Percentiles rank a stretch among this genome's conserved stretches.
phyloP scores from a whole-genome alignment of 2,329 filamentous ascomycete genomes.

The Pyricularia sp. region DNA sequence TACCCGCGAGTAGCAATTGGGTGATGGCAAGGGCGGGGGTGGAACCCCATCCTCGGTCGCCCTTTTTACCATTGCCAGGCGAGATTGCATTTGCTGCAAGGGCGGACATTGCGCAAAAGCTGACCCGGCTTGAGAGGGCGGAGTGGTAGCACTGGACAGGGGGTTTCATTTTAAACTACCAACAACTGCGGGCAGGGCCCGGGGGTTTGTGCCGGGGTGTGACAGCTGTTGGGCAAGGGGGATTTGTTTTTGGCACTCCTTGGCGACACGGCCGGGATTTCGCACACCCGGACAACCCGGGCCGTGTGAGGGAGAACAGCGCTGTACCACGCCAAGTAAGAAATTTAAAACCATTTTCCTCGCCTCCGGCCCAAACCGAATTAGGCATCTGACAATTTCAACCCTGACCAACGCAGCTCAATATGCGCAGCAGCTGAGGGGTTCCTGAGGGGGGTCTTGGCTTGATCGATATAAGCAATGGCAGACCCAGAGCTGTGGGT shows the following conservation, averaged over 20 bases:
- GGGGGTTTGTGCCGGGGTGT: neutral
- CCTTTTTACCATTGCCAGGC: neutral
- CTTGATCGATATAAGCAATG: neutral
- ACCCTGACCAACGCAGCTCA: neutral
- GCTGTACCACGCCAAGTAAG: neutral
- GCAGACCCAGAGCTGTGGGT: neutral
- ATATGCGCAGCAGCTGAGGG: neutral
- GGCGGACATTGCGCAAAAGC: neutral
- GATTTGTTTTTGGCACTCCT: neutral
- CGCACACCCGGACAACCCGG: neutral
- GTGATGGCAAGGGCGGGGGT: neutral
- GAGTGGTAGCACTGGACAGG: neutral
- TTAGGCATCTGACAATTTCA: neutral
- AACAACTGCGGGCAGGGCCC: neutral
- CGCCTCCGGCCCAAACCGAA: neutral
- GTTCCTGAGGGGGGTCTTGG: neutral
- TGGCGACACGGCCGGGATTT: neutral
- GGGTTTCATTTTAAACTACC: neutral
- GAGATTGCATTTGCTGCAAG: neutral
- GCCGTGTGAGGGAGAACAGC: neutral
- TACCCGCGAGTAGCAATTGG: neutral
- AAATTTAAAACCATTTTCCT: neutral
- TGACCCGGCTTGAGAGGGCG: neutral
- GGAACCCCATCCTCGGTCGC: neutral
- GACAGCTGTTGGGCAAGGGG: neutral